phyloP scores from a whole-genome alignment of 2,329 filamentous ascomycete genomes.

The Alternaria arborescens region DNA sequence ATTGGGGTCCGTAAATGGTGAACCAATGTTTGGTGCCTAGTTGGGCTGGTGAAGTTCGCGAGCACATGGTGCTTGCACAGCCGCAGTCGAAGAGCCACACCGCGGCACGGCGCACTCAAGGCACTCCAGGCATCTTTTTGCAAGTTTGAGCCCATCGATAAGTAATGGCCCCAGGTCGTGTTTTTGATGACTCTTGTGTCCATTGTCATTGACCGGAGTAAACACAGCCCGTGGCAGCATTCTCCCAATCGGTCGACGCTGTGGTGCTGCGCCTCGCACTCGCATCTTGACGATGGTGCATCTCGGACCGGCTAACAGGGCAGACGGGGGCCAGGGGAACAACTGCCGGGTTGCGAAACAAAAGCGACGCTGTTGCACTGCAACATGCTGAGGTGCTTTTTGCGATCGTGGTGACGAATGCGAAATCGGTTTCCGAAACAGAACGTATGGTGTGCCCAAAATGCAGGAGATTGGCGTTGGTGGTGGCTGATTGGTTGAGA shows the following conservation, averaged over 20 bases:
- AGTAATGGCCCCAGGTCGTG: slow-evolving; percentile 33
- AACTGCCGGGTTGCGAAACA: slow-evolving; percentile 14
- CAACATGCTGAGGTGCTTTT: slow-evolving; percentile 6
- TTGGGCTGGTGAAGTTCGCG: slow-evolving; percentile 30
- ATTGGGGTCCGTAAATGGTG: slow-evolving; percentile 27
- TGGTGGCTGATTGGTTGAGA: slow-evolving; percentile 16
- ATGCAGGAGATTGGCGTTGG: slow-evolving; percentile 12
- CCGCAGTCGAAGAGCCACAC: slow-evolving; percentile 34
- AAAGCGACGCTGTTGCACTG: slow-evolving; percentile 13
- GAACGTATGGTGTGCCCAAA: slow-evolving; percentile 31
- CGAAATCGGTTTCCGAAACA: slow-evolving; percentile 20
- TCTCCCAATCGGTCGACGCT: slow-evolving; percentile 19
- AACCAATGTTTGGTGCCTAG: slow-evolving; percentile 45
- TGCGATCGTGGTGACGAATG: slow-evolving; percentile 12
- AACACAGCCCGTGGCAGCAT: slow-evolving; percentile 41
- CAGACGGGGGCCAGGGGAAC: slow-evolving; percentile 7
- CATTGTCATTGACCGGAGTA: slow-evolving; percentile 36
- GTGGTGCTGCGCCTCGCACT: slow-evolving; percentile 35
- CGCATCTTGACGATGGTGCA: slow-evolving; percentile 16
- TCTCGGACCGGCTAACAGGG: slow-evolving; percentile 2
- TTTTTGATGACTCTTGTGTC: slow-evolving; percentile 29
- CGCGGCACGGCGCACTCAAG: slow-evolving; percentile 40
- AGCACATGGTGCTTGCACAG: slow-evolving; percentile 30
- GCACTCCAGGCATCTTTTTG: slow-evolving; percentile 24
- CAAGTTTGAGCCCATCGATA: slow-evolving; percentile 33